These are phyloP conservation scores for Straminergon stramineum DNA, from an alignment of 225 moss, liverwort and hornwort species.

Conservation along the genomic window DNA sequence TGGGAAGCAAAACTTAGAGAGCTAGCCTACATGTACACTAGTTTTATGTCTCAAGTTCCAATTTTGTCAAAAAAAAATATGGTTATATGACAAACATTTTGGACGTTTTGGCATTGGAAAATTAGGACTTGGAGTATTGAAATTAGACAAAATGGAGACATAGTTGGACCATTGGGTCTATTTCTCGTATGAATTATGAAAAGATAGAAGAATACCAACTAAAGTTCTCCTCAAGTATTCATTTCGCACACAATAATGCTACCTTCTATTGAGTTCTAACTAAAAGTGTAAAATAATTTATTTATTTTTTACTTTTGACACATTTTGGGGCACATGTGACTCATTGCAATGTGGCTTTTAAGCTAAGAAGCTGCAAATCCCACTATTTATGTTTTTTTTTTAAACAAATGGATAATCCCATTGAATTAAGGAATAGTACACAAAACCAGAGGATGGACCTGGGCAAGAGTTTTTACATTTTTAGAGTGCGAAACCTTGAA, in stretches of 20 bases:
- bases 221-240: not conserved
- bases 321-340: not conserved
- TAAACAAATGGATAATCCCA: too few relatives aligned
- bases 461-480: too few relatives aligned
- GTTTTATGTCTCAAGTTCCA: not conserved
- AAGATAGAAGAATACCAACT: not conserved
- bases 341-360: not conserved
- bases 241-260: not conserved
- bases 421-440: too few relatives aligned
- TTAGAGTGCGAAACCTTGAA: too few relatives aligned
- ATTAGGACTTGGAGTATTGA: not conserved
- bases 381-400: not conserved
- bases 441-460: too few relatives aligned
- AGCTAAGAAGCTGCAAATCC: not conserved
- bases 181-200: too few relatives aligned
- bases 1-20: not conserved
- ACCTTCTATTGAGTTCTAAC: fast-evolving
- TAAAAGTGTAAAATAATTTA: too few relatives aligned
- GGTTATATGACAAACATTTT: not conserved
- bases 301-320: not conserved
- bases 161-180: too few relatives aligned
- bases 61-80: not conserved
- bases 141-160: not conserved
- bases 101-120: not conserved
- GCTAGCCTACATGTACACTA: too few relatives aligned